Conservation (phyloP, 139 green algal genomes). For the Ettlia oleoabundans region DNA sequence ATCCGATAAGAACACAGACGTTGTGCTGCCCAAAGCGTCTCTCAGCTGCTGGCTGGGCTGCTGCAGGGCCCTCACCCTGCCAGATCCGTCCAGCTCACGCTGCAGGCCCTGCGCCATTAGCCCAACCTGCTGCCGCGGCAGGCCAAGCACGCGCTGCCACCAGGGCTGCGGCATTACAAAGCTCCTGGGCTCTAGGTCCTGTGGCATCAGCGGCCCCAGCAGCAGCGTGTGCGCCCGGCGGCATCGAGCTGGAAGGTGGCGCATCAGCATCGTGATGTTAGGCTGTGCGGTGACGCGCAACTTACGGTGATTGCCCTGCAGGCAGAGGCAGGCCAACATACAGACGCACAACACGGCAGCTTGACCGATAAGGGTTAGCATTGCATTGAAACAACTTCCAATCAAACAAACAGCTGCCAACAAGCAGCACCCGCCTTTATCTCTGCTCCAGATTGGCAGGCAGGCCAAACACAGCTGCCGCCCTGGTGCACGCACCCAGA, state of each 20-base stretch:
- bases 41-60: constrained; percentile 66
- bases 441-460: no score
- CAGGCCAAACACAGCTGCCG: neutral
- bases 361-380: no score
- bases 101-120: constrained; percentile 81
- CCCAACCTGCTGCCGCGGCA: constrained; percentile 41
- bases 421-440: no score
- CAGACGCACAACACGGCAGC: no score
- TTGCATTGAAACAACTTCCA: no score
- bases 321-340: no score
- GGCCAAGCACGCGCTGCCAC: constrained; percentile 21
- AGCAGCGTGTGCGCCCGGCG: constrained; percentile 66
- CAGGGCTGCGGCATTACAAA: constrained; percentile 55
- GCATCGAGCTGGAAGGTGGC: constrained; percentile 73
- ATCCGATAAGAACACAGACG: constrained; percentile 83
- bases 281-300: constrained; percentile 74
- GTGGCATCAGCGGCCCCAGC: constrained; percentile 72
- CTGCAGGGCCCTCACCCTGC: constrained; percentile 56
- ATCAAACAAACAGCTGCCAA: neutral
- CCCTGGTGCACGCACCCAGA: constrained; percentile 68
- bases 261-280: constrained; percentile 66
- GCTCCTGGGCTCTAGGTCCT: constrained; percentile 69
- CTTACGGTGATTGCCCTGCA: constrained; percentile 68
- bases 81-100: constrained; percentile 51
- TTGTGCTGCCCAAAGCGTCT: constrained; percentile 55